These are phyloP conservation scores for Tulasnella sp. DNA, from an alignment of 768 basidiomycete genomes.

Conservation along the genomic window DNA sequence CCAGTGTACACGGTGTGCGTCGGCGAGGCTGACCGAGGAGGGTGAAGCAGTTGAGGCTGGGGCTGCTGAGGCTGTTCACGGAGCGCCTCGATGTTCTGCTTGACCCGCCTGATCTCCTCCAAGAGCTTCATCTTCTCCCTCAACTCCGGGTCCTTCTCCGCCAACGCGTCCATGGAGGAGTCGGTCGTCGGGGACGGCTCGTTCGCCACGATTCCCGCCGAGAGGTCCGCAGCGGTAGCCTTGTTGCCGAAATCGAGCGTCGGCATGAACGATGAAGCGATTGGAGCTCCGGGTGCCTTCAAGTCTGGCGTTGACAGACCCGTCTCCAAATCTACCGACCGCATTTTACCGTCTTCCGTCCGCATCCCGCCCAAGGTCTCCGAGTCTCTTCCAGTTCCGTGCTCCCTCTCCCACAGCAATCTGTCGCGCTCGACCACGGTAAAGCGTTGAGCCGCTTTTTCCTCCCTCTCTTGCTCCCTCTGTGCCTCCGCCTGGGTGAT, in stretches of 20 bases:
- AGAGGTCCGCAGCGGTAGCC: constrained; percentile 8
- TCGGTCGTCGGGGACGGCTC: not conserved
- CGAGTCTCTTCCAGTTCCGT: constrained; percentile 49
- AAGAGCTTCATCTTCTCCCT: constrained; percentile 35
- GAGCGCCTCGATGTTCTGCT: constrained; percentile 33
- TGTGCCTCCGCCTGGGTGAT: constrained; percentile 69
- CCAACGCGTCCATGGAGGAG: not conserved
- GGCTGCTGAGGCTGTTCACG: not conserved
- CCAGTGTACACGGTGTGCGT: not conserved
- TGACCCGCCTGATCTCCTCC: constrained; percentile 36
- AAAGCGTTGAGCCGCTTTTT: constrained; percentile 66
- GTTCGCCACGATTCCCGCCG: not conserved
- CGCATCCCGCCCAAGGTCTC: constrained; percentile 16
- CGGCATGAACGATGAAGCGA: not conserved
- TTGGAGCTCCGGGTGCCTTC: not conserved
- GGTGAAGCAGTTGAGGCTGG: not conserved
- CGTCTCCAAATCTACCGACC: constrained; percentile 6
- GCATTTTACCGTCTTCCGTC: not conserved
- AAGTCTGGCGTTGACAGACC: not conserved
- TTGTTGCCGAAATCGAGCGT: constrained; percentile 14
- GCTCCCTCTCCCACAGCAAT: constrained; percentile 81
- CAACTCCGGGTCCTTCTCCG: constrained; percentile 27
- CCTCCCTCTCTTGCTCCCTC: constrained; percentile 70
- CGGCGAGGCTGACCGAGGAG: not conserved
- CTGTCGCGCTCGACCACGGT: constrained; percentile 62